These are phyloP conservation scores for Clavulina sp. DNA, from an alignment of 768 basidiomycete genomes.

Conservation along the genomic window DNA sequence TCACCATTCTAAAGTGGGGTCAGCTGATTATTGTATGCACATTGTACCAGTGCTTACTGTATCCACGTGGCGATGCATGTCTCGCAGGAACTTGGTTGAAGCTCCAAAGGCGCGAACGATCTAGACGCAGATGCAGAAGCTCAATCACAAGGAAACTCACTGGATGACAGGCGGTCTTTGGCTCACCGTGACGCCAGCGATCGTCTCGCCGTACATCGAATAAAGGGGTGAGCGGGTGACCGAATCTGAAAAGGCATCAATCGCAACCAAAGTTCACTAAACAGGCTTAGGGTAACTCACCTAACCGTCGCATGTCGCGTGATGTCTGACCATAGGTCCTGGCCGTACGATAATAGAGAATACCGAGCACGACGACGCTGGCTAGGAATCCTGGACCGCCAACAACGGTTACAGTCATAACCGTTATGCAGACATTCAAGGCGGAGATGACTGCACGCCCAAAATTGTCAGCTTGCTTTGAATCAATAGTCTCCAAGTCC, in stretches of 20 bases:
- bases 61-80: conserved; percentile 69
- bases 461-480: conserved; percentile 68
- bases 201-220: conserved; percentile 34
- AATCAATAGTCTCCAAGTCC: conserved; percentile 82
- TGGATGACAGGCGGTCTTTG: conserved; percentile 5
- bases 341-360: conserved; percentile 45
- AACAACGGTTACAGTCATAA: conserved; percentile 52
- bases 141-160: conserved; percentile 25
- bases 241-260: conserved; percentile 18
- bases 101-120: conserved; percentile 72
- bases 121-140: conserved; percentile 8
- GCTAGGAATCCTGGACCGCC: conserved; percentile 63
- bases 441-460: conserved; percentile 57
- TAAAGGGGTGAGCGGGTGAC: conserved; percentile 34
- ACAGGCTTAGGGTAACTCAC: neutral
- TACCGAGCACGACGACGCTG: conserved; percentile 35
- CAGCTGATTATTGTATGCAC: neutral
- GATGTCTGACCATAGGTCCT: conserved; percentile 69
- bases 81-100: conserved; percentile 66
- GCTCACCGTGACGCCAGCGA: conserved; percentile 18
- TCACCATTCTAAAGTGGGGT: neutral
- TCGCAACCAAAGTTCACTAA: neutral
- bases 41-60: conserved; percentile 31
- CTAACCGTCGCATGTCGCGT: conserved; percentile 54
- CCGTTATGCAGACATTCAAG: conserved; percentile 51